Evolutionary conservation across 164 flowering plant genomes (phyloP), one percentile per base, ranked within the genome.

Genomic region (Nelumbo lutea): DNA sequence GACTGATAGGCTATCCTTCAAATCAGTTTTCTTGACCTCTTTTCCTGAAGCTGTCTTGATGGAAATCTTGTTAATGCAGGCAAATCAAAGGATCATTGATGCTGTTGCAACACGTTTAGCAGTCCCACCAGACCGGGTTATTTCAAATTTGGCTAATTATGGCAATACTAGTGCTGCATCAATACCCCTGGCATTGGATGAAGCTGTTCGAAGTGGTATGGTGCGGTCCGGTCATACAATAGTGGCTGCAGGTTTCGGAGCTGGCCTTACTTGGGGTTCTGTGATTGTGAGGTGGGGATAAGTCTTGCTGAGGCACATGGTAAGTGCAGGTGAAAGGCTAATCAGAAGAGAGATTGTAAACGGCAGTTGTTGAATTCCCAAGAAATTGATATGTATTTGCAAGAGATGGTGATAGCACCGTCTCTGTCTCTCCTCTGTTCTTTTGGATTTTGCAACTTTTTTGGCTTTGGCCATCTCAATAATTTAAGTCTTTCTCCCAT

Each of bases 111-210:
- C 83, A 5, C 84, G 96, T 9, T 68, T 92, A 68, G 83, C 86
- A 44, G 64, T 95, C 58, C 87, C 90, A 39, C 51, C 82, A 6
- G 98, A 89, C 44, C 74, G 84, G 4, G 88, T 92, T 1, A 82
- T 94, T 75, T 89, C 97, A 2, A 95, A 95, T 75, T 73, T 95
- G 80, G 90, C 94, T 39, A 88, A 88, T 52, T 90, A 95, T 70
- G 98, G 98, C 1, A 95, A 95, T 79, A 92, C 97, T 5, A 90
- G 98, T 69, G 96, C 98, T 53, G 97, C 97, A 66, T 95, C 97
- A 10, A 92, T 95, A 63, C 98, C 97, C 0, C 70, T 95, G 81
- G 98, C 97, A 44, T 74, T 93, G 81, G 98, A 93, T 73, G 98
- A 88, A 83, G 96, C 94, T 60, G 90, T 93, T 59, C 77, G 91